Percentiles rank a stretch among this genome's conserved stretches.
Evolutionary conservation across 257 asterid genomes (phyloP).

Genomic region (Knoxia roxburghii): DNA sequence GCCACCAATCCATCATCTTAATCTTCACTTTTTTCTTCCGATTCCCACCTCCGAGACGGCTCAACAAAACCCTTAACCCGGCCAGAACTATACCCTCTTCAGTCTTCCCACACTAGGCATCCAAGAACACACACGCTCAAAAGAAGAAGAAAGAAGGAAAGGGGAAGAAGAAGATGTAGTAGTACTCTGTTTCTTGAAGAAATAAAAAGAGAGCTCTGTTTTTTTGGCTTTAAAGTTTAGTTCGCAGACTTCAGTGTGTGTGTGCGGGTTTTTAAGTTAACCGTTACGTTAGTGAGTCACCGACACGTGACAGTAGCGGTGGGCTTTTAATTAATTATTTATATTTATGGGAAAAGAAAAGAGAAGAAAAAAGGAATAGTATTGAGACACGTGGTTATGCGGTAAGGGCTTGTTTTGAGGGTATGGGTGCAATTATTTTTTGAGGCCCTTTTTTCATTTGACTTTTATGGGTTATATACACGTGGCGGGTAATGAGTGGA

Average conservation of each 20-base stretch:
- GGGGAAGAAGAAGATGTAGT: neutral
- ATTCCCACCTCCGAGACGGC: constrained; percentile 53
- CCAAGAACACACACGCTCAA: neutral
- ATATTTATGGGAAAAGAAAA: neutral
- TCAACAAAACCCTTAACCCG: constrained; percentile 47
- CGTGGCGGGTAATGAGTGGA: constrained; percentile 36
- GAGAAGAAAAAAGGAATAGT: neutral
- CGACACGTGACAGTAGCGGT: constrained; percentile 49
- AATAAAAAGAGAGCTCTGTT: neutral
- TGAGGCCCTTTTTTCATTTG: constrained; percentile 17
- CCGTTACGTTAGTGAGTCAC: constrained; percentile 25
- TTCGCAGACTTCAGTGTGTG: constrained; percentile 6
- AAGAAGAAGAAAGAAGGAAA: neutral
- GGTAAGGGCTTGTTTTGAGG: neutral
- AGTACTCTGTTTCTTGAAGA: neutral
- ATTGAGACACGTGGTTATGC: constrained; percentile 42
- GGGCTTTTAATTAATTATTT: neutral
- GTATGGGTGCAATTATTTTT: neutral
- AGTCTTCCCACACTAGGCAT: neutral
- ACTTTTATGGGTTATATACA: constrained; percentile 11
- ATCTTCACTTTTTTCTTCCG: constrained; percentile 53
- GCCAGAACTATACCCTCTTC: constrained; percentile 45
- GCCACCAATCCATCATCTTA: constrained; percentile 70
- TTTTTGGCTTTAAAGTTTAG: neutral
- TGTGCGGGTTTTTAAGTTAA: constrained; percentile 1